Evolutionary conservation across 2,329 filamentous ascomycete genomes (phyloP).

Genomic region (Leptosphaerulina australis): DNA sequence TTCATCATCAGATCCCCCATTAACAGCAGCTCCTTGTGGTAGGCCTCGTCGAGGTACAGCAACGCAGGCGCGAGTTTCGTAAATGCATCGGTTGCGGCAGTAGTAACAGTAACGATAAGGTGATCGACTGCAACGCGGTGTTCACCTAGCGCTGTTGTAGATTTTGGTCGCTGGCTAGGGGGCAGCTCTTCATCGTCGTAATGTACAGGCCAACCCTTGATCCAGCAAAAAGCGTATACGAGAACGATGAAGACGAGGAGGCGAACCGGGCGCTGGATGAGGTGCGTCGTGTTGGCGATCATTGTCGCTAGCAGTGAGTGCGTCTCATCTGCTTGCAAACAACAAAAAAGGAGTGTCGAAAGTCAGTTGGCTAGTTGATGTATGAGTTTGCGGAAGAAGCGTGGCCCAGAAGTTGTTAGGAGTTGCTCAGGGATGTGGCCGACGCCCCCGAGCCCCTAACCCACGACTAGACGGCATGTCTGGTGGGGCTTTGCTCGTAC

Average conservation of each 20-base stretch:
- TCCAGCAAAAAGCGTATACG: slow-evolving; percentile 40
- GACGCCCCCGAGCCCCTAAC: slow-evolving; percentile 12
- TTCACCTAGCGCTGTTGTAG: slow-evolving; percentile 23
- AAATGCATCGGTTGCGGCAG: slow-evolving; percentile 61
- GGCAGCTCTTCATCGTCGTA: slow-evolving; percentile 45
- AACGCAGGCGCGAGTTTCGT: slow-evolving; percentile 57
- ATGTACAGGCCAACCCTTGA: slow-evolving; percentile 40
- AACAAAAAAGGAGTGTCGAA: slow-evolving; percentile 1
- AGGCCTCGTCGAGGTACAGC: slow-evolving; percentile 31
- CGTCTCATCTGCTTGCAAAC: slow-evolving; percentile 16
- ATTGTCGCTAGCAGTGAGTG: slow-evolving; percentile 26
- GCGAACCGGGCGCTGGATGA: slow-evolving; percentile 33
- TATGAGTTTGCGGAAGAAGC: not conserved
- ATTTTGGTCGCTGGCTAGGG: slow-evolving; percentile 24
- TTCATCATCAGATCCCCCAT: slow-evolving; percentile 49
- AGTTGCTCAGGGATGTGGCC: slow-evolving; percentile 13
- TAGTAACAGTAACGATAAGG: slow-evolving; percentile 61
- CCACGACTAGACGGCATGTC: slow-evolving; percentile 11
- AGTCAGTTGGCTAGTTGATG: not conserved
- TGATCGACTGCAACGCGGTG: slow-evolving; percentile 32
- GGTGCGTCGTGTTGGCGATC: slow-evolving; percentile 28
- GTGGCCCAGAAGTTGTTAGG: slow-evolving; percentile 8
- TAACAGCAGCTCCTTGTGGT: slow-evolving; percentile 47
- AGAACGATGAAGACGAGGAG: slow-evolving; percentile 25
- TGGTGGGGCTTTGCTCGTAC: slow-evolving; percentile 13